phyloP scores from a whole-genome alignment of 805 yeast species.

The Candida maltosa region DNA sequence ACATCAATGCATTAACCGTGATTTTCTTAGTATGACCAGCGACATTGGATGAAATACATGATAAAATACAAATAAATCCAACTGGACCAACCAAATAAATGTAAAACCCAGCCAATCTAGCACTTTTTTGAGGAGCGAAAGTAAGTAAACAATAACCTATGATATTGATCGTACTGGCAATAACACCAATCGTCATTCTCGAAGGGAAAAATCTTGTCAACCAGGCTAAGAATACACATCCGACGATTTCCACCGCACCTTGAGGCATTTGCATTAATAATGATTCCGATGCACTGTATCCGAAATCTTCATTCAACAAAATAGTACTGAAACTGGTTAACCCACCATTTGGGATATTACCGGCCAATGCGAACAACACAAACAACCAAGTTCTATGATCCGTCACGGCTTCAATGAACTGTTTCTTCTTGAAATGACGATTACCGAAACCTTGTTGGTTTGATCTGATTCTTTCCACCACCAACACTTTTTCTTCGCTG shows the following conservation, averaged over 20 bases:
- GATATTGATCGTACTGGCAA: slow-evolving; percentile 20
- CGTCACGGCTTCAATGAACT: slow-evolving; percentile 32
- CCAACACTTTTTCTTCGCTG: slow-evolving; percentile 29
- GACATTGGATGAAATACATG: slow-evolving; percentile 43
- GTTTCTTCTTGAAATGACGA: slow-evolving; percentile 32
- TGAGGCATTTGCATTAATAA: slow-evolving; percentile 44
- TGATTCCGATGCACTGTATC: slow-evolving; percentile 26
- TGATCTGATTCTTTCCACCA: slow-evolving; percentile 28
- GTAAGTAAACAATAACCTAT: slow-evolving; percentile 37
- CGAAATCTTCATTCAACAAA: slow-evolving; percentile 22
- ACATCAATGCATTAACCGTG: slow-evolving; percentile 40
- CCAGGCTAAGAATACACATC: slow-evolving; percentile 28
- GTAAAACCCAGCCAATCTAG: slow-evolving; percentile 26
- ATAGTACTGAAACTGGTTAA: slow-evolving; percentile 33
- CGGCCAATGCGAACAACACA: slow-evolving; percentile 22
- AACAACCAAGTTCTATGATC: slow-evolving; percentile 34
- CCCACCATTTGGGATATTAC: slow-evolving; percentile 36
- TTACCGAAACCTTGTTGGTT: slow-evolving; percentile 44
- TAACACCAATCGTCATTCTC: slow-evolving; percentile 23
- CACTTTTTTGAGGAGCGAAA: slow-evolving; percentile 26
- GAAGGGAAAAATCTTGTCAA: slow-evolving; percentile 21
- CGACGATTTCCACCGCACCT: slow-evolving; percentile 47
- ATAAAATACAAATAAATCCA: slow-evolving; percentile 25
- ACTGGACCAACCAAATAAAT: slow-evolving; percentile 29
- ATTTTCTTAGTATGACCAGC: slow-evolving; percentile 59